These are phyloP conservation scores for Hemileccinum rubropunctum DNA, from an alignment of 768 basidiomycete species.

Conservation along the genomic window DNA sequence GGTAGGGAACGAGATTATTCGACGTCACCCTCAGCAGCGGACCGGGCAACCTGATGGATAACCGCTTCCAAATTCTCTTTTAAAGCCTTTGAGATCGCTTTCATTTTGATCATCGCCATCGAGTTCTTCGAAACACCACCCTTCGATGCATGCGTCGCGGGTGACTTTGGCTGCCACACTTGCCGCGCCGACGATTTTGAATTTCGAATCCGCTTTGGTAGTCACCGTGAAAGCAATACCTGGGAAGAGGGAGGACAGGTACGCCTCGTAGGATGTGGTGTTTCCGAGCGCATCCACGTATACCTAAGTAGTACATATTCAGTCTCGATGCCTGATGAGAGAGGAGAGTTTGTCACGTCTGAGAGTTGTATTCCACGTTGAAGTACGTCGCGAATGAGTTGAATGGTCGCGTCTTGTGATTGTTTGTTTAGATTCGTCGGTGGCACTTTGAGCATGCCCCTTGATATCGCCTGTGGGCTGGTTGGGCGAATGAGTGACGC, in stretches of 20 bases:
- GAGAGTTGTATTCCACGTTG: slow-evolving; percentile 74
- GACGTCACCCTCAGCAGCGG: neutral
- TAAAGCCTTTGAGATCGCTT: slow-evolving; percentile 27
- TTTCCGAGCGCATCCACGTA: slow-evolving; percentile 95
- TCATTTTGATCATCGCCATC: slow-evolving; percentile 15
- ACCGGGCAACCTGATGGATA: slow-evolving; percentile 75
- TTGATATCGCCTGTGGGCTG: slow-evolving; percentile 90
- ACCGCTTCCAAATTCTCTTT: slow-evolving; percentile 64
- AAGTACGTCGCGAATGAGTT: slow-evolving; percentile 84
- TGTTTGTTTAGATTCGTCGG: slow-evolving; percentile 87
- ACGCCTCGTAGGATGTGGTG: slow-evolving; percentile 79
- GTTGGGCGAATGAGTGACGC: slow-evolving; percentile 5
- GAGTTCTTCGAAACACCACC: slow-evolving; percentile 78
- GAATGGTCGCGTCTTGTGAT: slow-evolving; percentile 85
- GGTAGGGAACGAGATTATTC: neutral
- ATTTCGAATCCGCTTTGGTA: slow-evolving; percentile 92
- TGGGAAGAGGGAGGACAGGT: slow-evolving; percentile 79
- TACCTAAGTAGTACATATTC: slow-evolving; percentile 45
- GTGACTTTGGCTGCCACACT: slow-evolving; percentile 99
- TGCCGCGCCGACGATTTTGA: slow-evolving; percentile 95
- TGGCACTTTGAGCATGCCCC: slow-evolving; percentile 83
- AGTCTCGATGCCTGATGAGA: neutral
- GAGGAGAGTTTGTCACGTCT: slow-evolving; percentile 47
- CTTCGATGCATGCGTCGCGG: slow-evolving; percentile 83
- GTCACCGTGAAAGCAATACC: slow-evolving; percentile 85